Conservation (phyloP, 441 rosid species). For the Corymbia calophylla region DNA sequence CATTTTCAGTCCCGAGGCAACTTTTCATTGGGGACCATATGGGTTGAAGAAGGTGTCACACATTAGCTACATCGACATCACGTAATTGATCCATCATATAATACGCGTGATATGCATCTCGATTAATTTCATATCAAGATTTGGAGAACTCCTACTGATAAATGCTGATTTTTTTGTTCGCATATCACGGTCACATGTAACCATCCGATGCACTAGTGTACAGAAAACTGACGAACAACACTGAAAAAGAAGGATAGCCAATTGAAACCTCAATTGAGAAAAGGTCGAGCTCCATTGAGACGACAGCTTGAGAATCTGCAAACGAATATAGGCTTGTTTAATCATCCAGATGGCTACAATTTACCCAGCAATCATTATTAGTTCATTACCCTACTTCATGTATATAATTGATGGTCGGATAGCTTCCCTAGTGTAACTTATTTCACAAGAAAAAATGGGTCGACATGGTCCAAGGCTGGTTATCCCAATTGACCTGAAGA, state of each 20-base stretch:
- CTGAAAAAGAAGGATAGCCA: neutral
- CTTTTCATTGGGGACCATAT: neutral
- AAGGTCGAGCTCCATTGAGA: neutral
- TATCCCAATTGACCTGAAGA: neutral
- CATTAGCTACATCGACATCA: neutral
- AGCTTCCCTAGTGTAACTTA: neutral
- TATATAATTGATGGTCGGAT: neutral
- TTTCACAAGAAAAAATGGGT: conserved; percentile 9
- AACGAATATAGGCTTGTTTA: neutral
- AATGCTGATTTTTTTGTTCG: neutral
- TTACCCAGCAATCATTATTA: neutral
- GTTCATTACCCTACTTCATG: neutral
- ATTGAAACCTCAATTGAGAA: neutral
- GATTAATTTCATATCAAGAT: neutral
- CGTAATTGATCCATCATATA: neutral
- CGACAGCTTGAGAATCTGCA: neutral
- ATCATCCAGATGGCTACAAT: neutral
- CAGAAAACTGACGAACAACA: neutral
- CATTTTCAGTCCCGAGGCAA: neutral
- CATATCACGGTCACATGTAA: neutral
- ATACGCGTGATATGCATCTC: neutral
- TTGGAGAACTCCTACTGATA: neutral
- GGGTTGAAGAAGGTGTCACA: neutral
- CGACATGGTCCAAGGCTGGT: conserved; percentile 9
- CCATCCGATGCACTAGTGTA: neutral